Conservation (phyloP, 73 alveolate genomes). For the Tetrahymena elliotti region DNA sequence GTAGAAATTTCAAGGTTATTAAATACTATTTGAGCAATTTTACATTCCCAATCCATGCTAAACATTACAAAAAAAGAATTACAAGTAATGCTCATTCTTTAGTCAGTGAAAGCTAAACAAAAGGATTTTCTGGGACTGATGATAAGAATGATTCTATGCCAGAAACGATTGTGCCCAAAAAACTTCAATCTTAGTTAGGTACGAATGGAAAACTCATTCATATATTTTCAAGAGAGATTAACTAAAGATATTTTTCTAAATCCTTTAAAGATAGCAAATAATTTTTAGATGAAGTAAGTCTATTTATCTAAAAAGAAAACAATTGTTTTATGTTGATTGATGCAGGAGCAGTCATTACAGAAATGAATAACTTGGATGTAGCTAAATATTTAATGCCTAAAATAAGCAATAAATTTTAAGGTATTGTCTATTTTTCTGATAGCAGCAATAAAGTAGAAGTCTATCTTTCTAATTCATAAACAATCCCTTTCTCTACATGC, state of each 20-base stretch:
- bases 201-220: background rate
- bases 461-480: background rate
- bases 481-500: conserved; percentile 12
- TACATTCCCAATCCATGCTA: background rate
- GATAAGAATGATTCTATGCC: background rate
- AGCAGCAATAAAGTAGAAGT: conserved; percentile 2
- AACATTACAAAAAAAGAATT: background rate
- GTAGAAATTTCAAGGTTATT: background rate
- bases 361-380: conserved; percentile 21
- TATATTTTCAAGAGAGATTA: background rate
- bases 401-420: background rate
- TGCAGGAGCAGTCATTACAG: conserved; percentile 29
- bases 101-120: background rate
- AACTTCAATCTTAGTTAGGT: background rate
- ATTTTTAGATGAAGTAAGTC: background rate
- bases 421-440: conserved; percentile 16
- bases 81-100: background rate
- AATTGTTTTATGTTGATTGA: conserved; percentile 13
- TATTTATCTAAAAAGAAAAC: background rate
- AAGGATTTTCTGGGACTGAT: background rate
- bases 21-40: background rate
- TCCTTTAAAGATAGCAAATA: background rate
- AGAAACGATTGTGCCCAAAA: background rate
- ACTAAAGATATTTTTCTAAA: background rate
- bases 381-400: background rate